phyloP scores from a whole-genome alignment of 2,329 filamentous ascomycete genomes.

The Colletotrichum sp. region DNA sequence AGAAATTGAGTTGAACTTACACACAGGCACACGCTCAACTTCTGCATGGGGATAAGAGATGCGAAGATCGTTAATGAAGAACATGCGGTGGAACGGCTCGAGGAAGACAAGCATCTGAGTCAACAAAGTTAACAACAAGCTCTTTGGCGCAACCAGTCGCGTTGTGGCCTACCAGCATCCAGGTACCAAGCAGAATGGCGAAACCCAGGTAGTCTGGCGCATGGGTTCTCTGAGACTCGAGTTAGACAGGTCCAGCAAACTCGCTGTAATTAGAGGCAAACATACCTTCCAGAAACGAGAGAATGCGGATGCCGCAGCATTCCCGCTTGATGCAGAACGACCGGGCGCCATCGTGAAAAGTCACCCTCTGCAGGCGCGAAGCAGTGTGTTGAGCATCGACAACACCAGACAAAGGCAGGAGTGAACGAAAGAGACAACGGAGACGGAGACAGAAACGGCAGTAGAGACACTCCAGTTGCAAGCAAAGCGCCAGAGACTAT shows the following conservation, averaged over 20 bases:
- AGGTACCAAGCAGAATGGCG: slow-evolving; percentile 69
- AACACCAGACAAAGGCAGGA: background rate
- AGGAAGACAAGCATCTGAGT: slow-evolving; percentile 69
- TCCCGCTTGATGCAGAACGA: slow-evolving; percentile 19
- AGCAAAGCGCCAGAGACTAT: background rate
- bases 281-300: slow-evolving; percentile 54
- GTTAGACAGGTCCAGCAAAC: slow-evolving; percentile 2
- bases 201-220: slow-evolving; percentile 89
- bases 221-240: slow-evolving; percentile 70
- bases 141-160: slow-evolving; percentile 24
- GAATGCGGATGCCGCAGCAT: slow-evolving; percentile 34
- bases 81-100: slow-evolving; percentile 93
- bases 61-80: slow-evolving; percentile 82
- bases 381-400: slow-evolving; percentile 42
- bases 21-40: slow-evolving; percentile 80
- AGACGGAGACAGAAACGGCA: background rate
- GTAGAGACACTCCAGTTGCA: background rate
- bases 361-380: slow-evolving; percentile 46
- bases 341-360: slow-evolving; percentile 46
- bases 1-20: slow-evolving; percentile 51
- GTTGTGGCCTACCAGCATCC: slow-evolving; percentile 58
- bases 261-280: background rate
- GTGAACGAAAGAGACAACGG: background rate
- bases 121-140: slow-evolving; percentile 22
- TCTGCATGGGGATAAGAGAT: slow-evolving; percentile 89